These are phyloP conservation scores for Eucalyptus tenuipes DNA, from an alignment of 345 rosid species.

Conservation along the genomic window DNA sequence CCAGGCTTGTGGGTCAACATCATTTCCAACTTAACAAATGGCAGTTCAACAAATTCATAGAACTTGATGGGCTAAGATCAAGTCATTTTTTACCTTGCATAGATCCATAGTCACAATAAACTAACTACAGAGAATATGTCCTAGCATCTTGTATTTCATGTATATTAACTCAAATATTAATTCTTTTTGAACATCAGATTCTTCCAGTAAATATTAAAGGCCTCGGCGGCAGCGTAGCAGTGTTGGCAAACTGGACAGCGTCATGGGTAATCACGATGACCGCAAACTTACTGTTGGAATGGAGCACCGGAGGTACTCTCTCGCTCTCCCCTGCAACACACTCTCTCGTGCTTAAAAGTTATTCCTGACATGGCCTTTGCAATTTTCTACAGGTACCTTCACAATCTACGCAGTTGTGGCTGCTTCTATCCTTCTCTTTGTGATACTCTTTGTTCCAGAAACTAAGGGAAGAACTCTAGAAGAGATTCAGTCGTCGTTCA, in stretches of 20 bases:
- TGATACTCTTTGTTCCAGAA: conserved; percentile 47
- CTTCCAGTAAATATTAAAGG: conserved; percentile 42
- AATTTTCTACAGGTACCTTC: conserved; percentile 38
- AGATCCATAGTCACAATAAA: neutral
- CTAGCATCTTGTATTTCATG: neutral
- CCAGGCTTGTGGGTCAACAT: neutral
- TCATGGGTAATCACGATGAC: conserved; percentile 23
- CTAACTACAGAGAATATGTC: neutral
- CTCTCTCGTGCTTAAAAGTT: neutral
- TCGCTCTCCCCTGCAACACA: neutral
- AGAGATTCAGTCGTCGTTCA: conserved; percentile 66
- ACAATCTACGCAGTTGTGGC: conserved; percentile 27
- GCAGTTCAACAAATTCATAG: neutral
- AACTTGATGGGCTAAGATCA: neutral
- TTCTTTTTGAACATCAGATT: conserved; percentile 29
- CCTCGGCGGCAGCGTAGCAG: conserved; percentile 34
- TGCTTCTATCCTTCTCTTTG: conserved; percentile 31
- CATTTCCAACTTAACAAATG: neutral
- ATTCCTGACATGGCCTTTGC: neutral
- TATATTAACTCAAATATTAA: neutral
- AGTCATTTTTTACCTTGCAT: neutral
- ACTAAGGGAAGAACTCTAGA: conserved; percentile 66
- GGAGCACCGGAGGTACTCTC: conserved; percentile 31
- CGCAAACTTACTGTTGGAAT: conserved; percentile 27
- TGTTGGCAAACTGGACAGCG: conserved; percentile 21